Conservation (phyloP, 78 protist species). For the Dictyostelium discoideum region dicty_2.7 NC_007090.3:4289001-4289500, state of each 20-base stretch:
- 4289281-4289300: background rate
- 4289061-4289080: background rate
- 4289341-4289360: background rate
- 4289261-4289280: no score
- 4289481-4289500: background rate
- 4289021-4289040: background rate
- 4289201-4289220: constrained; percentile 14
- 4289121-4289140: background rate
- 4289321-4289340: background rate
- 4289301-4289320: background rate
- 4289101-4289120: background rate
- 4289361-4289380: no score
- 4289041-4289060: background rate
- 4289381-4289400: no score
- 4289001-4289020: background rate
- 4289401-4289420: background rate
- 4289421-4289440: background rate
- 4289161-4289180: constrained; percentile 14
- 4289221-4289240: background rate
- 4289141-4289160: constrained; percentile 8
- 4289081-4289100: background rate
- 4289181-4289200: constrained; percentile 10
- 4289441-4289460: background rate
- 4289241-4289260: no score
- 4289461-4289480: background rate